phyloP scores from a whole-genome alignment of 352 stramenopile genomes.

The Peronospora farinosa region DNA sequence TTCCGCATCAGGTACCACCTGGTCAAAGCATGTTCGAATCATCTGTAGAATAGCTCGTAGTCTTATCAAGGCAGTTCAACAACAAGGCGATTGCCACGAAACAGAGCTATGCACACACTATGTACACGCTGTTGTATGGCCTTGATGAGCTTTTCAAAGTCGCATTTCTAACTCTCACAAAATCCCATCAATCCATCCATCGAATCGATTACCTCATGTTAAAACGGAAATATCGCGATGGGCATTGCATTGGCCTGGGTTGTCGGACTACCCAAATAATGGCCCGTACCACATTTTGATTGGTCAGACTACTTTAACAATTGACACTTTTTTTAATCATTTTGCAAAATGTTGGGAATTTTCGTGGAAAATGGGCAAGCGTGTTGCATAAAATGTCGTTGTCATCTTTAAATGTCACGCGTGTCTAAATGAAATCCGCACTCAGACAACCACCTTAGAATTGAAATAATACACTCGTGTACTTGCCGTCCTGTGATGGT shows the following conservation, averaged over 20 bases:
- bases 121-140: constrained; percentile 1
- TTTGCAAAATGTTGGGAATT: constrained; percentile 1
- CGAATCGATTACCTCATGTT: neutral
- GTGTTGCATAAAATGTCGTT: too few species aligned
- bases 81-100: constrained; percentile 8
- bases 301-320: constrained; percentile 17
- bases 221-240: too few species aligned
- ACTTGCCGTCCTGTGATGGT: neutral
- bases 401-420: too few species aligned
- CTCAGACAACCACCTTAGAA: too few species aligned
- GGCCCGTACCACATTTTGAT: neutral
- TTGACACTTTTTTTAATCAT: constrained; percentile 1
- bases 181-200: constrained; percentile 13
- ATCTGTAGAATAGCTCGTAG: constrained; percentile 5
- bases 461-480: neutral
- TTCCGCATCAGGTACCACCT: neutral
- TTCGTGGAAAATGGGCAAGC: neutral
- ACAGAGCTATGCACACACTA: constrained; percentile 3
- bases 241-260: neutral
- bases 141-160: neutral
- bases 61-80: constrained; percentile 9
- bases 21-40: constrained; percentile 1
- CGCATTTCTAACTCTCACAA: neutral
- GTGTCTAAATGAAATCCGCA: too few species aligned
- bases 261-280: neutral